A percentile compares a stretch with the other conserved stretches of the same genome.
These are phyloP conservation scores for Fusarium sp. DNA, from an alignment of 2,329 filamentous ascomycete genomes.

Conservation along the genomic window DNA sequence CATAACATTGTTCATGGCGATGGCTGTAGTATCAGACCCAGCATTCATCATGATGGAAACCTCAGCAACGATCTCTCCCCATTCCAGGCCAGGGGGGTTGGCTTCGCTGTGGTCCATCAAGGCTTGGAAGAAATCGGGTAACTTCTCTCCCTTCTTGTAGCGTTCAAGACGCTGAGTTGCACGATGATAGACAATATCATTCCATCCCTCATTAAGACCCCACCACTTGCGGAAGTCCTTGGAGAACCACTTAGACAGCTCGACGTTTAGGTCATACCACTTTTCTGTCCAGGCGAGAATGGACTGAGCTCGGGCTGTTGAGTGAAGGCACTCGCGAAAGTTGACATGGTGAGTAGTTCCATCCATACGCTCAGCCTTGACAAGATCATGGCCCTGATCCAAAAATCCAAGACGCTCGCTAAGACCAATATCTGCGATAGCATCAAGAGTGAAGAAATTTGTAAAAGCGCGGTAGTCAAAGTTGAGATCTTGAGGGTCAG, in stretches of 20 bases:
- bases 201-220: conserved; percentile 52
- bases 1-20: conserved; percentile 64
- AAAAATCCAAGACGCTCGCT: conserved; percentile 63
- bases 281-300: conserved; percentile 62
- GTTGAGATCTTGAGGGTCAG: conserved; percentile 53
- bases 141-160: conserved; percentile 58
- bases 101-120: conserved; percentile 62
- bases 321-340: conserved; percentile 63
- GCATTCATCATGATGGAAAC: conserved; percentile 64
- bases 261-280: conserved; percentile 61
- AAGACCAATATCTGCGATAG: conserved; percentile 66
- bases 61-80: conserved; percentile 69
- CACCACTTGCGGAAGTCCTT: conserved; percentile 49
- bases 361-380: conserved; percentile 56
- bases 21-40: conserved; percentile 61
- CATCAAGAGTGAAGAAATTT: conserved; percentile 68
- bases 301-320: conserved; percentile 62
- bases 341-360: conserved; percentile 59
- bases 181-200: conserved; percentile 55
- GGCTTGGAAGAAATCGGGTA: conserved; percentile 68
- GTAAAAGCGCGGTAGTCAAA: conserved; percentile 63
- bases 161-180: conserved; percentile 47
- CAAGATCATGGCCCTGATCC: conserved; percentile 59
- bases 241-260: conserved; percentile 59
- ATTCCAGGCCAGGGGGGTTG: conserved; percentile 56